Percentiles rank a stretch among this genome's conserved stretches.
Conservation (phyloP, 805 yeast species). For the Lipomyces yamadae region DNA sequence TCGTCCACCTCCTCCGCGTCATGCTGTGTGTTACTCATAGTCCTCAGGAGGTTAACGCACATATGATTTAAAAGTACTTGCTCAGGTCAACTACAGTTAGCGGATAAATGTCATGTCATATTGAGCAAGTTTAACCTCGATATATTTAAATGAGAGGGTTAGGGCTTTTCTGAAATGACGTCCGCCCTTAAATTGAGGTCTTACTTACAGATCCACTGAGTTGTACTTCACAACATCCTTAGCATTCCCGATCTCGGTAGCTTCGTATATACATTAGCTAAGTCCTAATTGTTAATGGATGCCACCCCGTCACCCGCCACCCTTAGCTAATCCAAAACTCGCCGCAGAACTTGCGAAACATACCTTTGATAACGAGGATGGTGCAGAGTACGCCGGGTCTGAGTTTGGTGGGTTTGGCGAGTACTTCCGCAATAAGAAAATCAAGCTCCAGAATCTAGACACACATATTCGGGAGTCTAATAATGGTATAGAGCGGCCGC, state of each 20-base stretch:
- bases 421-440: slow-evolving; percentile 64
- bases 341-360: neutral
- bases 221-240: too few species aligned
- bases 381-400: slow-evolving; percentile 49
- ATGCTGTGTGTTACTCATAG: neutral
- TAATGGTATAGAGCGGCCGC: slow-evolving; percentile 42
- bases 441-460: slow-evolving; percentile 66
- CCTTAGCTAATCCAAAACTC: neutral
- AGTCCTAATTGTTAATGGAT: neutral
- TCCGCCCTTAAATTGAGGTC: too few species aligned
- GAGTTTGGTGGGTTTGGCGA: slow-evolving; percentile 70
- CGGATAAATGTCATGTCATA: neutral
- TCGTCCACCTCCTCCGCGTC: slow-evolving; percentile 9
- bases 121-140: neutral
- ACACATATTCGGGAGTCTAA: slow-evolving; percentile 38
- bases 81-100: neutral
- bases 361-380: slow-evolving; percentile 36
- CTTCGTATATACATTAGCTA: neutral
- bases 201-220: too few species aligned
- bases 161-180: neutral
- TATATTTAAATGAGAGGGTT: neutral
- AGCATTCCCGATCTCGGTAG: neutral
- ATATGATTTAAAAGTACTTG: neutral
- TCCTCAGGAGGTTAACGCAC: neutral
- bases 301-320: slow-evolving; percentile 10